A percentile compares a stretch with the other conserved stretches of the same genome.
phyloP scores from a whole-genome alignment of 1,139 yeast species.

The Pichia sp. region DNA sequence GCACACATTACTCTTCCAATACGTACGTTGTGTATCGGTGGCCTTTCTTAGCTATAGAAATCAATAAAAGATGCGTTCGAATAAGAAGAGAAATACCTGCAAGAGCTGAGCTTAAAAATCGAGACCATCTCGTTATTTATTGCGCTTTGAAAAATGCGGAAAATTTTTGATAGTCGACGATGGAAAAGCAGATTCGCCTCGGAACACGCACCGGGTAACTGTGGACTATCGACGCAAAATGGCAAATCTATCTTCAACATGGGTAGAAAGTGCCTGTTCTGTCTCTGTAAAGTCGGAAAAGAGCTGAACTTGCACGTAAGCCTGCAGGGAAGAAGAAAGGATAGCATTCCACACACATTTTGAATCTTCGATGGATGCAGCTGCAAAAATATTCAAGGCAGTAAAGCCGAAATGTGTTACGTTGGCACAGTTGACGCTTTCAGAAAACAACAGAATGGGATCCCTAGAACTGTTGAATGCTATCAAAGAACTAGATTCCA shows the following conservation, averaged over 20 bases:
- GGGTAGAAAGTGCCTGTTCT: neutral
- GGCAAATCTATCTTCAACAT: neutral
- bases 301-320: no score
- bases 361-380: neutral
- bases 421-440: slow-evolving; percentile 40
- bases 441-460: slow-evolving; percentile 33
- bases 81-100: no score
- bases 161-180: neutral
- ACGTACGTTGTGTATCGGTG: neutral
- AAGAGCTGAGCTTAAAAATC: no score
- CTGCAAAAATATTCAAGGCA: slow-evolving; percentile 19
- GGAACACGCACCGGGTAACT: neutral
- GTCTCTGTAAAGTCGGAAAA: no score
- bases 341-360: no score
- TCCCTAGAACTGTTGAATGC: slow-evolving; percentile 31
- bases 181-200: neutral
- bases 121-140: no score
- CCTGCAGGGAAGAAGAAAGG: no score
- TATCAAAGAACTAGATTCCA: slow-evolving; percentile 32
- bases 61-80: no score
- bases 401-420: slow-evolving; percentile 39
- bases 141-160: neutral
- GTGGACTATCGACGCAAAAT: neutral
- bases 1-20: neutral
- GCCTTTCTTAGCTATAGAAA: neutral